Conservation (phyloP, 352 stramenopile genomes). For the Thraustochytrium sp. region DNA sequence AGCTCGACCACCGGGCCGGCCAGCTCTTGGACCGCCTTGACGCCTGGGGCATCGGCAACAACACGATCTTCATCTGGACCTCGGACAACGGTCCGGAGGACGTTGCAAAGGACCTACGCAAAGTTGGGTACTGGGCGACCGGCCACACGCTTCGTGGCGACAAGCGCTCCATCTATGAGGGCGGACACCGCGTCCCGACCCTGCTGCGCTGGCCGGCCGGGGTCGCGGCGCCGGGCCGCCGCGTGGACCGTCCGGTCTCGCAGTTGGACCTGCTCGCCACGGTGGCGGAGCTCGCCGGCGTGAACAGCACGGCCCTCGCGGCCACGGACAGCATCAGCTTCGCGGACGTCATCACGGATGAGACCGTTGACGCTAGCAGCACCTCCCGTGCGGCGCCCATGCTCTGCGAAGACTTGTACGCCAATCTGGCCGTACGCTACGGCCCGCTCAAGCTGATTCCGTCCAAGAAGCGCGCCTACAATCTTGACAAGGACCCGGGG, state of each 20-base stretch:
- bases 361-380: not conserved
- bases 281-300: not conserved
- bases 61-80: not conserved
- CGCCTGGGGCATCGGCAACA: not conserved
- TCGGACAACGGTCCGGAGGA: not conserved
- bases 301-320: not conserved
- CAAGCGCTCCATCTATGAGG: slow-evolving; percentile 48
- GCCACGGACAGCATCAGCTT: not conserved
- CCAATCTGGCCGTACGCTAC: not conserved
- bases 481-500: not conserved
- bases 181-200: slow-evolving; percentile 33
- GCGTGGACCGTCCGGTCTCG: not conserved
- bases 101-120: not conserved
- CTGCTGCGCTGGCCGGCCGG: slow-evolving; percentile 41
- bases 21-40: not conserved
- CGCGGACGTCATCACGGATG: not conserved
- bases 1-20: not conserved
- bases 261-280: not conserved
- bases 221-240: not conserved
- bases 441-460: not conserved
- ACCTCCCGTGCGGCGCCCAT: no score
- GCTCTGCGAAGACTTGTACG: not conserved
- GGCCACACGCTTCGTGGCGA: not conserved
- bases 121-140: not conserved
- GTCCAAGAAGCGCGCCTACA: not conserved